Conservation (phyloP, 768 basidiomycete species). For the Leccinum pellstonianum region DNA sequence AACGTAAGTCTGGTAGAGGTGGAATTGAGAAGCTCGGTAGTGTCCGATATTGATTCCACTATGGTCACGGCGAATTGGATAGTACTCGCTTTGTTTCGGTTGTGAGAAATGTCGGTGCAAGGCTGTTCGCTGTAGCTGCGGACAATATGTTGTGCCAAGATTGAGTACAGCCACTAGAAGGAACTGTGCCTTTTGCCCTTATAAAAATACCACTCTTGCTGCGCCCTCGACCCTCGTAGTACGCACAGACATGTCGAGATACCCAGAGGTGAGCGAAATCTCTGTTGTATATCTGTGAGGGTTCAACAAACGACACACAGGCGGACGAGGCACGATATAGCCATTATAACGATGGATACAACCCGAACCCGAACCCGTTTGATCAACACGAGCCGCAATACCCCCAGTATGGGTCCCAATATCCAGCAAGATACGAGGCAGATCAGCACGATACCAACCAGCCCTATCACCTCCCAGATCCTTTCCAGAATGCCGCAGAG, state of each 20-base stretch:
- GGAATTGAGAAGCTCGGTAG: too few species aligned
- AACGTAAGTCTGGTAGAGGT: too few species aligned
- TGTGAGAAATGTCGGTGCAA: not conserved
- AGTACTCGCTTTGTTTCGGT: too few species aligned
- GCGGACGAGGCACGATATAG: slow-evolving; percentile 63
- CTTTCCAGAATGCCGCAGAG: slow-evolving; percentile 29
- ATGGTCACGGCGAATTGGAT: too few species aligned
- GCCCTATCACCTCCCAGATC: slow-evolving; percentile 40
- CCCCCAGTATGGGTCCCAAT: slow-evolving; percentile 30
- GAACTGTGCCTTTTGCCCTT: slow-evolving; percentile 3
- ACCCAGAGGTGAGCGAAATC: slow-evolving; percentile 36
- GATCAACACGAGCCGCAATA: slow-evolving; percentile 38
- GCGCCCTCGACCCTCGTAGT: slow-evolving; percentile 1
- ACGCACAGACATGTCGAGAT: slow-evolving; percentile 38
- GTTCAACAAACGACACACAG: slow-evolving; percentile 31
- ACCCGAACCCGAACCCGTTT: slow-evolving; percentile 47
- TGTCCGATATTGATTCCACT: too few species aligned
- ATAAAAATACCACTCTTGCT: slow-evolving; percentile 4
- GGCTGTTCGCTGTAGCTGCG: slow-evolving; percentile 14
- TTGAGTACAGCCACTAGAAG: slow-evolving; percentile 14
- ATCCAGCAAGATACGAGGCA: slow-evolving; percentile 35
- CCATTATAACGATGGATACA: slow-evolving; percentile 68
- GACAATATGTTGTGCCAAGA: not conserved
- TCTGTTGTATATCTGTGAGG: not conserved
- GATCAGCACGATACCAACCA: slow-evolving; percentile 33